Evolutionary conservation across 768 basidiomycete genomes (phyloP).

Genomic region (Jaapia argillacea): DNA sequence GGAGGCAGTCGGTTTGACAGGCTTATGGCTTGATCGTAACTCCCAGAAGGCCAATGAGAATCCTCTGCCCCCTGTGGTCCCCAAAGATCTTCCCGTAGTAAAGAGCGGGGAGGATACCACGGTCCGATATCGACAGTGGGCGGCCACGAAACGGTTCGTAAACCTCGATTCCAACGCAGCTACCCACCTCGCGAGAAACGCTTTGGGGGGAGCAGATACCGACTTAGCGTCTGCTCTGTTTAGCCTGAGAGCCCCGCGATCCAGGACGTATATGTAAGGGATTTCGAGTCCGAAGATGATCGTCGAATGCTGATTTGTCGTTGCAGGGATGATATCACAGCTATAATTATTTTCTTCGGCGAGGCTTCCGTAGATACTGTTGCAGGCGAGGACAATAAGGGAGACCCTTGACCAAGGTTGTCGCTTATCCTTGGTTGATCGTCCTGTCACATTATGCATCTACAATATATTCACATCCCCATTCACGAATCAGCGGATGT

Average conservation of each 20-base stretch:
- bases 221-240: constrained; percentile 32
- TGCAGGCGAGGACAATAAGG: no score
- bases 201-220: constrained; percentile 39
- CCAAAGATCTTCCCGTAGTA: constrained; percentile 23
- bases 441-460: no score
- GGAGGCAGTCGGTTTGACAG: constrained; percentile 45
- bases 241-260: constrained; percentile 24
- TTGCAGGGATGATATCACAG: constrained; percentile 25
- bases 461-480: no score
- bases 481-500: no score
- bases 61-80: constrained; percentile 3
- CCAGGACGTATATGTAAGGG: constrained; percentile 28
- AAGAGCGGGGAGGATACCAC: constrained; percentile 18
- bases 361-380: no score
- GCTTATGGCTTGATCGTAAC: constrained; percentile 30
- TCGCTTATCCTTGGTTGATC: no score
- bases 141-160: constrained; percentile 28
- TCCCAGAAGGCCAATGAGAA: constrained; percentile 3
- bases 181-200: constrained; percentile 43
- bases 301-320: background rate
- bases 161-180: constrained; percentile 33
- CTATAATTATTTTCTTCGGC: constrained; percentile 13
- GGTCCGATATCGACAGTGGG: constrained; percentile 26
- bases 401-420: no score
- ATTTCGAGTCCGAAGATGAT: background rate